phyloP scores from a whole-genome alignment of 768 basidiomycete species.

The Amanita jacksonii region DNA sequence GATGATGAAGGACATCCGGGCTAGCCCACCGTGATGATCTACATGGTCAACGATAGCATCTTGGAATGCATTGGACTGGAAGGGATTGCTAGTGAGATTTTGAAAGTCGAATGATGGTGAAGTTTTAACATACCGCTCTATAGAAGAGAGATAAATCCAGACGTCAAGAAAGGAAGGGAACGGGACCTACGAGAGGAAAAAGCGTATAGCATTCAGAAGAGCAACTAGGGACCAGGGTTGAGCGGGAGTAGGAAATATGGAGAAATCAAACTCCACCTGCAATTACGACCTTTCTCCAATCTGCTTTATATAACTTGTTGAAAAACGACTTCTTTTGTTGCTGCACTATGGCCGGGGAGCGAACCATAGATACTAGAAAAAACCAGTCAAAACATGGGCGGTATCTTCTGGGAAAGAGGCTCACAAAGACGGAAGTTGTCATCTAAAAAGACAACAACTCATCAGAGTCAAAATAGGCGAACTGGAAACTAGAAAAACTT shows the following conservation, averaged over 20 bases:
- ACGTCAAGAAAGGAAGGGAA: background rate
- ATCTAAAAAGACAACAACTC: slow-evolving; percentile 14
- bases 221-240: slow-evolving; percentile 19
- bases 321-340: slow-evolving; percentile 23
- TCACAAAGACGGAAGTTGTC: slow-evolving; percentile 22
- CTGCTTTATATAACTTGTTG: slow-evolving; percentile 27
- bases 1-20: slow-evolving; percentile 29
- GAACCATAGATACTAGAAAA: background rate
- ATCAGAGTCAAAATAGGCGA: background rate
- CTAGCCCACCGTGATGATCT: slow-evolving; percentile 21
- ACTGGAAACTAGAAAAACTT: slow-evolving; percentile 10
- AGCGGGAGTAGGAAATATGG: background rate
- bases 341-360: slow-evolving; percentile 10
- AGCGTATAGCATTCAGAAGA: slow-evolving; percentile 30
- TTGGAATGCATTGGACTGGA: slow-evolving; percentile 25
- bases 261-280: slow-evolving; percentile 19
- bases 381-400: background rate
- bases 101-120: no score
- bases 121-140: slow-evolving; percentile 23
- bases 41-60: slow-evolving; percentile 26
- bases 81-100: background rate
- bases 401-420: background rate
- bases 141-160: background rate
- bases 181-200: slow-evolving; percentile 25
- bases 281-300: slow-evolving; percentile 33